These are phyloP conservation scores for Tinospora cordifolia DNA, from an alignment of 164 flowering plant species.

Conservation along the genomic window DNA sequence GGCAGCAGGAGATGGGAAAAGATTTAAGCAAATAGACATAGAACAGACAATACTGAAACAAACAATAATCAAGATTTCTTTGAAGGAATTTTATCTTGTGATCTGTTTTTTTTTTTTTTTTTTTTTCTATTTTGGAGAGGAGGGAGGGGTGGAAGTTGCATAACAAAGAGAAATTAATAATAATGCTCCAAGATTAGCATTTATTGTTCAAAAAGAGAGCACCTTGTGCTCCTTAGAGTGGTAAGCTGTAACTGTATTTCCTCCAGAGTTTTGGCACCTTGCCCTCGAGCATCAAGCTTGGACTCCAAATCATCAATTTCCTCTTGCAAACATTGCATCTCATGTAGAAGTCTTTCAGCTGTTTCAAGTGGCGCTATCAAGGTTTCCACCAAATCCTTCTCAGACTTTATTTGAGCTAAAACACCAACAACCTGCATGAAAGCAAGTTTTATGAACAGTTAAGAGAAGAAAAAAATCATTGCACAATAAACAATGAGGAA, in stretches of 20 bases:
- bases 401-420: constrained; percentile 72
- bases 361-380: constrained; percentile 65
- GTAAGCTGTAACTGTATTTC: constrained; percentile 63
- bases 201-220: constrained; percentile 9
- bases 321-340: constrained; percentile 48
- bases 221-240: constrained; percentile 48
- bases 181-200: not conserved
- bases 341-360: constrained; percentile 63
- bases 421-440: constrained; percentile 67
- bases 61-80: not conserved
- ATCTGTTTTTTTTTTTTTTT: too few species aligned
- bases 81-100: not conserved
- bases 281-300: constrained; percentile 70
- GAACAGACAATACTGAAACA: not conserved
- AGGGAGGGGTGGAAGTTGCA: not conserved
- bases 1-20: not conserved
- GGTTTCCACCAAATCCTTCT: constrained; percentile 61
- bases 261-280: constrained; percentile 62
- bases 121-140: not conserved
- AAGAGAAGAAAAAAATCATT: not conserved
- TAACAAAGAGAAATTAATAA: not conserved
- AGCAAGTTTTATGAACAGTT: not conserved
- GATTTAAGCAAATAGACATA: not conserved
- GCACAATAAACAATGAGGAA: too few species aligned
- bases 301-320: constrained; percentile 70